phyloP scores from a whole-genome alignment of 2,329 filamentous ascomycete genomes.

The Helotiales sp. region DNA sequence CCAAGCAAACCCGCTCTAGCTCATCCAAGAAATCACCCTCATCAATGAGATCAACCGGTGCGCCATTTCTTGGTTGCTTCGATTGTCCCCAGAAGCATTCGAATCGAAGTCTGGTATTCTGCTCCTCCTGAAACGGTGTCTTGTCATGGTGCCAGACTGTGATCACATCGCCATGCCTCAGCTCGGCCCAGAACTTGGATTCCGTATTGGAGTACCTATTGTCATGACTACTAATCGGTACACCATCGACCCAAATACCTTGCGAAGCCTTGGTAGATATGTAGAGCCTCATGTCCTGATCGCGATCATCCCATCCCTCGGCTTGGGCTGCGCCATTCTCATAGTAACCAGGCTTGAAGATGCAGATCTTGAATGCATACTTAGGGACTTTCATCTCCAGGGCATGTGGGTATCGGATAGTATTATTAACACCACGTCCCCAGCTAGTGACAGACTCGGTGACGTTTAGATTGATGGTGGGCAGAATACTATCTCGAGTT shows the following conservation, averaged over 20 bases:
- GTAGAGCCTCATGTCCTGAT: constrained; percentile 56
- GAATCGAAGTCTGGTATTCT: constrained; percentile 28
- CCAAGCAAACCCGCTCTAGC: constrained; percentile 27
- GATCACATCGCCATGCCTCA: constrained; percentile 77
- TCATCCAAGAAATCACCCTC: constrained; percentile 22
- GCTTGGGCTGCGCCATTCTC: constrained; percentile 48
- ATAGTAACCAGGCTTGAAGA: constrained; percentile 71
- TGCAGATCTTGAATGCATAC: constrained; percentile 74
- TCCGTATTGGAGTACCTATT: constrained; percentile 51
- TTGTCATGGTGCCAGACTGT: constrained; percentile 62
- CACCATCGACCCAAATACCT: constrained; percentile 76
- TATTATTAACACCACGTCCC: constrained; percentile 72
- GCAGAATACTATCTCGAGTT: constrained; percentile 63
- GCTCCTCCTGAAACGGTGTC: constrained; percentile 17
- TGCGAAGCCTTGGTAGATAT: constrained; percentile 77
- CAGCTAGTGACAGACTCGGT: constrained; percentile 70
- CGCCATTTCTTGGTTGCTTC: constrained; percentile 17
- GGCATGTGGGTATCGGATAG: constrained; percentile 60
- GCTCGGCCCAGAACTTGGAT: constrained; percentile 60
- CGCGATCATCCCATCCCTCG: constrained; percentile 18
- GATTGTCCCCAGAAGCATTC: constrained; percentile 34
- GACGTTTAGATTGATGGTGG: constrained; percentile 63
- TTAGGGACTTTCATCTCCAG: constrained; percentile 76
- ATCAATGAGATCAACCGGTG: constrained; percentile 17
- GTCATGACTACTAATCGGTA: constrained; percentile 59